phyloP scores from a whole-genome alignment of 257 asterid genomes.

The Cynanchum wilfordii region DNA sequence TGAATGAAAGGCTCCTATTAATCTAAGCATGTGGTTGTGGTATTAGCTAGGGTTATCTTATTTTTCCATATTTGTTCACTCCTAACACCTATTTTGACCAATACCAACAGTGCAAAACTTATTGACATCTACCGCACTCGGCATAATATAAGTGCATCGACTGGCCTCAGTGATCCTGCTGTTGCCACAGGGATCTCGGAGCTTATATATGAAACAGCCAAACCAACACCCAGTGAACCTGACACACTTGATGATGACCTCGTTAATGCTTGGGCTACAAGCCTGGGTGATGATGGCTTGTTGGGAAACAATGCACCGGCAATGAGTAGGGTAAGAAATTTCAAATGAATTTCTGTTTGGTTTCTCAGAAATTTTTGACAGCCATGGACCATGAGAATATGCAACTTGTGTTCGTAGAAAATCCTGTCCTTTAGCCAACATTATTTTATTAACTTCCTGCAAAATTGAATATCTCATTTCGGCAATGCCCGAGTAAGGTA shows the following conservation, averaged over 20 bases:
- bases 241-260: slow-evolving; percentile 92
- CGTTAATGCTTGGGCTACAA: slow-evolving; percentile 97
- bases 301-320: slow-evolving; percentile 75
- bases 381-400: background rate
- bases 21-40: background rate
- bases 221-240: slow-evolving; percentile 57
- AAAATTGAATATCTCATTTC: background rate
- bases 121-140: slow-evolving; percentile 94
- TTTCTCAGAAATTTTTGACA: background rate
- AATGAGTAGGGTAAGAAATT: slow-evolving; percentile 77
- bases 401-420: background rate
- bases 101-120: slow-evolving; percentile 70
- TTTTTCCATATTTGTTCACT: slow-evolving; percentile 7
- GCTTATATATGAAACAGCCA: slow-evolving; percentile 86
- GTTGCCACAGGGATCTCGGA: slow-evolving; percentile 97
- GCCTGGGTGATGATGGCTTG: slow-evolving; percentile 86
- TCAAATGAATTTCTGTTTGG: background rate
- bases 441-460: background rate
- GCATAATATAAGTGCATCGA: slow-evolving; percentile 94
- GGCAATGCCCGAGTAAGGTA: background rate
- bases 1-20: background rate
- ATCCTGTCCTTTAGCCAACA: background rate
- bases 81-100: slow-evolving; percentile 32
- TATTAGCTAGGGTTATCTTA: background rate
- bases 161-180: slow-evolving; percentile 95